These are phyloP conservation scores for Dothideomycetes sp. DNA, from an alignment of 2,329 filamentous ascomycete species.

Conservation along the genomic window DNA sequence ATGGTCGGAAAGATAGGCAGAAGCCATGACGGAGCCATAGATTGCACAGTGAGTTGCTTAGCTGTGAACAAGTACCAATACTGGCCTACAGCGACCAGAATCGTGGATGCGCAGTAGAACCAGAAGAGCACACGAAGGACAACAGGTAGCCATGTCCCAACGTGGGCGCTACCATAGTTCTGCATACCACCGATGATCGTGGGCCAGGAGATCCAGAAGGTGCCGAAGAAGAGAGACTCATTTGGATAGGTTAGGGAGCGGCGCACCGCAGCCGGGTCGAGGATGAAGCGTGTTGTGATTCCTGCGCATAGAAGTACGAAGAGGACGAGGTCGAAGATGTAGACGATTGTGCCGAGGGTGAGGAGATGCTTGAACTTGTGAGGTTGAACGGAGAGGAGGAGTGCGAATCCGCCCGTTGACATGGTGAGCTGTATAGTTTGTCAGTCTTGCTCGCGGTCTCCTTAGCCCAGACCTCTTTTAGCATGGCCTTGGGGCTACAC, in stretches of 20 bases:
- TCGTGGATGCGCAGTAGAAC: constrained; percentile 50
- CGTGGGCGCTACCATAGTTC: constrained; percentile 49
- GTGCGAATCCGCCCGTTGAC: constrained; percentile 35
- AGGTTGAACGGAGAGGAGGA: constrained; percentile 32
- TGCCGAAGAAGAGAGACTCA: constrained; percentile 40
- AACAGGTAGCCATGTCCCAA: constrained; percentile 43
- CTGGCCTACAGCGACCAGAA: constrained; percentile 49
- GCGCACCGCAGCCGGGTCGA: constrained; percentile 1
- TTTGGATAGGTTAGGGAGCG: constrained; percentile 29
- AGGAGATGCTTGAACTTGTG: constrained; percentile 38
- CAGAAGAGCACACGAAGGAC: constrained; percentile 57
- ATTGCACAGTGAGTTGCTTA: constrained; percentile 5
- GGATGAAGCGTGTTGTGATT: constrained; percentile 5
- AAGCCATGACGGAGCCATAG: constrained; percentile 10
- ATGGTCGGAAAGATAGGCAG: constrained; percentile 16
- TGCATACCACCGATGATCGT: constrained; percentile 55
- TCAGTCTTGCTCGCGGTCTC: no score
- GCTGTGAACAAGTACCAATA: constrained; percentile 11
- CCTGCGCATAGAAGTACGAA: constrained; percentile 7
- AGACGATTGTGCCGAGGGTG: constrained; percentile 37
- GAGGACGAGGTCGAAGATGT: constrained; percentile 8
- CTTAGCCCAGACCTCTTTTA: no score
- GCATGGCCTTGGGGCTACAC: no score
- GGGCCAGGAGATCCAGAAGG: constrained; percentile 23
- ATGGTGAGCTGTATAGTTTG: constrained; percentile 31